phyloP scores from a whole-genome alignment of 2,329 filamentous ascomycete species.

The Ceratocystis eucalypticola region DNA sequence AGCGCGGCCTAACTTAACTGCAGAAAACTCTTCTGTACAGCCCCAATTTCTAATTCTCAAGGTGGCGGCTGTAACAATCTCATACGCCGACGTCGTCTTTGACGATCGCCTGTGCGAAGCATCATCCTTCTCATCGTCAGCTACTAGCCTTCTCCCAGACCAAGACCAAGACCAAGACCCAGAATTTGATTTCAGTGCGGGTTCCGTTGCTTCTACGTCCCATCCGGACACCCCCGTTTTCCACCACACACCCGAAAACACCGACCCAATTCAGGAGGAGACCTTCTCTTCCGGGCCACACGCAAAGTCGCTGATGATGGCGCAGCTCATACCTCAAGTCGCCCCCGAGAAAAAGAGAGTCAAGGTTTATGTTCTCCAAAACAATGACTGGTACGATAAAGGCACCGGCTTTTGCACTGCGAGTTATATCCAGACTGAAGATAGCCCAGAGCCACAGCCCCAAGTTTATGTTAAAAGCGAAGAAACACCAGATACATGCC shows the following conservation, averaged over 20 bases:
- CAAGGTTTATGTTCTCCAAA: constrained; percentile 96
- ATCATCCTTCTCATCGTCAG: constrained; percentile 5
- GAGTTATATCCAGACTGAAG: constrained; percentile 49
- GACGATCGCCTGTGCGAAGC: constrained; percentile 18
- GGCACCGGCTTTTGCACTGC: constrained; percentile 93
- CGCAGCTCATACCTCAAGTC: constrained; percentile 57
- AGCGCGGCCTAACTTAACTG: constrained; percentile 5
- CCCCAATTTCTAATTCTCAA: constrained; percentile 10
- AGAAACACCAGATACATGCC: constrained; percentile 68
- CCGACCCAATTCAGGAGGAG: constrained; percentile 14
- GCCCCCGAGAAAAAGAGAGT: constrained; percentile 59
- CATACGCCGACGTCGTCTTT: constrained; percentile 18
- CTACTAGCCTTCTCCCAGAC: background rate
- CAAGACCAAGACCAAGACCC: background rate
- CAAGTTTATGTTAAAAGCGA: constrained; percentile 87
- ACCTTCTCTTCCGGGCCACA: constrained; percentile 24
- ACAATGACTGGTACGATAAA: constrained; percentile 98
- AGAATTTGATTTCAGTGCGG: constrained; percentile 10
- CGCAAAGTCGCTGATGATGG: constrained; percentile 53
- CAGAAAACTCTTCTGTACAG: constrained; percentile 13
- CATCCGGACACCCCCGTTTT: constrained; percentile 1
- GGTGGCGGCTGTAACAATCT: constrained; percentile 16
- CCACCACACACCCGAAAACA: background rate
- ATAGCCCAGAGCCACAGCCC: constrained; percentile 59
- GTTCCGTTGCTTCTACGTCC: background rate